A percentile compares a stretch with the other conserved stretches of the same genome.
Conservation (phyloP, 2,329 filamentous ascomycete genomes). For the Sporothrix dimorphospora region DNA sequence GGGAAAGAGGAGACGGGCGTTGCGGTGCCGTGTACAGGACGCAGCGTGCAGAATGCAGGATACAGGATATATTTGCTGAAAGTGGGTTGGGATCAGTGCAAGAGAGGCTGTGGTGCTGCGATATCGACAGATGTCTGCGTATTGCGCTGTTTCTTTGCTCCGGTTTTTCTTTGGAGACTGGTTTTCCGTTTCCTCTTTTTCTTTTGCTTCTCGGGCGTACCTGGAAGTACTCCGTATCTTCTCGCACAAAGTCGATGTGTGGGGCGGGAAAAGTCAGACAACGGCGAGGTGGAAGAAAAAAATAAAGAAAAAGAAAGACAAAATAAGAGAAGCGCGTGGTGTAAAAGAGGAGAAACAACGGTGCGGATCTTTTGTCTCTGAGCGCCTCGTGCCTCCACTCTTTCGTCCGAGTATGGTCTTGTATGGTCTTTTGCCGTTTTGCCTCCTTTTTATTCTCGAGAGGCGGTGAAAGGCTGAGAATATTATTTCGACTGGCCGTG, state of each 20-base stretch:
- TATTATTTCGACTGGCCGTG: neutral
- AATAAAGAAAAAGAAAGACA: neutral
- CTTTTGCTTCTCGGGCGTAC: neutral
- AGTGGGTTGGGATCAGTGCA: neutral
- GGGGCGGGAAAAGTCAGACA: constrained; percentile 12
- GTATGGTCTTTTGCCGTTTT: neutral
- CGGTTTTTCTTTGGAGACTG: neutral
- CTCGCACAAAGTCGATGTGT: neutral
- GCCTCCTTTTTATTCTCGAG: neutral
- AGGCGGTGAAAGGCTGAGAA: constrained; percentile 19
- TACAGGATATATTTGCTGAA: constrained; percentile 18
- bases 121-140: neutral
- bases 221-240: neutral
- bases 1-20: constrained; percentile 11
- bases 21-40: neutral
- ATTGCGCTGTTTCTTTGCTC: neutral
- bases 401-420: neutral
- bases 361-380: constrained; percentile 21
- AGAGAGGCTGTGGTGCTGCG: neutral
- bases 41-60: neutral
- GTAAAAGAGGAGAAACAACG: constrained; percentile 7
- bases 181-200: neutral
- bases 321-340: neutral
- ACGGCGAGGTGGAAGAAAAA: neutral
- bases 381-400: neutral